Conservation (phyloP, 2,329 filamentous ascomycete species). For the Phialophora macrospora region DNA sequence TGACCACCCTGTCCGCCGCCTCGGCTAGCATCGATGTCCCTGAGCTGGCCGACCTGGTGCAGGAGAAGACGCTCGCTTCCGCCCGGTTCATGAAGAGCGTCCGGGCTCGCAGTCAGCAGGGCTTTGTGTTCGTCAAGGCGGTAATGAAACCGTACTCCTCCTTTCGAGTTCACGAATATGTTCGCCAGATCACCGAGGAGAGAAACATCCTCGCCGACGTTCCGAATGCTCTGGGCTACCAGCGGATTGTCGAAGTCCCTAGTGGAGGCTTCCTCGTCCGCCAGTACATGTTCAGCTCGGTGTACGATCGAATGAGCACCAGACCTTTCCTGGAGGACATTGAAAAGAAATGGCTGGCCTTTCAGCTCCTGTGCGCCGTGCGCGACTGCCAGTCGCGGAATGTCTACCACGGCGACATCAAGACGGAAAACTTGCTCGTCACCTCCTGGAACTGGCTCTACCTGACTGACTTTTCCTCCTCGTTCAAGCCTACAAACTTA, state of each 20-base stretch:
- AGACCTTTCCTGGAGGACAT: slow-evolving; percentile 95
- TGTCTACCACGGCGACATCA: slow-evolving; percentile 96
- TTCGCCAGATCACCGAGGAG: slow-evolving; percentile 78
- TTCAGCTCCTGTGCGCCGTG: slow-evolving; percentile 89
- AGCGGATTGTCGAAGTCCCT: slow-evolving; percentile 87
- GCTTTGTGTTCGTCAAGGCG: slow-evolving; percentile 90
- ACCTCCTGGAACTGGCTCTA: slow-evolving; percentile 99
- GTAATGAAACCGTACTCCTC: slow-evolving; percentile 88
- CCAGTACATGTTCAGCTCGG: slow-evolving; percentile 92
- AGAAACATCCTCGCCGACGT: slow-evolving; percentile 78
- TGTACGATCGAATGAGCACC: slow-evolving; percentile 94
- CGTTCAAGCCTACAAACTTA: slow-evolving; percentile 90
- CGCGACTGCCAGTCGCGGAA: slow-evolving; percentile 88
- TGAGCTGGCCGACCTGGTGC: slow-evolving; percentile 85
- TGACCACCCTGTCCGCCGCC: slow-evolving; percentile 87
- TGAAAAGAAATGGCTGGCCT: slow-evolving; percentile 98
- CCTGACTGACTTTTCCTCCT: slow-evolving; percentile 93
- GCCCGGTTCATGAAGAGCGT: slow-evolving; percentile 97
- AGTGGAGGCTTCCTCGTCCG: slow-evolving; percentile 91
- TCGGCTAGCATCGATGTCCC: slow-evolving; percentile 92
- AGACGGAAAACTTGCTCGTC: slow-evolving; percentile 94
- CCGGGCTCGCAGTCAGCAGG: slow-evolving; percentile 84
- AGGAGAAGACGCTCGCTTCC: slow-evolving; percentile 89
- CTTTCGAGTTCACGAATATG: slow-evolving; percentile 79
- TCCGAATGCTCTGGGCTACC: slow-evolving; percentile 88